Percentiles rank a stretch among this genome's conserved stretches.
phyloP scores from a whole-genome alignment of 2,329 filamentous ascomycete genomes.

The Capronia americana region DNA sequence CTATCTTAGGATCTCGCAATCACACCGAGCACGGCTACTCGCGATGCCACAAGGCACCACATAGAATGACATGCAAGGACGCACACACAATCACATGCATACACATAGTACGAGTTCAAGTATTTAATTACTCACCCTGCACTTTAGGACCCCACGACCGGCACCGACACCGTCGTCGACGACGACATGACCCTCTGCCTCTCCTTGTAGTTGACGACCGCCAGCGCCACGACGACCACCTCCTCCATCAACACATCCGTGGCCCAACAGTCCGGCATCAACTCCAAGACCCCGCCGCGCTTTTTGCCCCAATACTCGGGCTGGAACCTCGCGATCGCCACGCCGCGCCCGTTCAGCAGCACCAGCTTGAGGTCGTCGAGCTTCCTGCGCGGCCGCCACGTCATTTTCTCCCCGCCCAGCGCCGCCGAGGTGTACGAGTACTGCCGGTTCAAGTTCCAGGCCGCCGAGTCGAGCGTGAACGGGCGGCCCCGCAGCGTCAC shows the following conservation, averaged over 20 bases:
- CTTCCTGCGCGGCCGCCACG: conserved; percentile 15
- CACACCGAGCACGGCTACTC: neutral
- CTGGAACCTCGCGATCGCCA: conserved; percentile 21
- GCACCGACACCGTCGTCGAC: neutral
- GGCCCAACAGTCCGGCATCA: conserved; percentile 12
- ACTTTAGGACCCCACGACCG: too few species aligned
- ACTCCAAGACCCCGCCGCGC: conserved; percentile 16
- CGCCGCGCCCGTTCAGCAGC: conserved; percentile 11
- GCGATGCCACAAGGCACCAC: neutral
- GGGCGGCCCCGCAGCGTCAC: neutral
- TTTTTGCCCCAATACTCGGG: conserved; percentile 14
- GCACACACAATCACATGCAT: too few species aligned
- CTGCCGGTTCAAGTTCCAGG: neutral
- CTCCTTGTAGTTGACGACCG: conserved; percentile 12
- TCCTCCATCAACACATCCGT: conserved; percentile 5
- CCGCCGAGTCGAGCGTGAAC: conserved; percentile 5
- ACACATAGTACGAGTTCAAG: too few species aligned
- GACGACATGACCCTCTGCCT: neutral
- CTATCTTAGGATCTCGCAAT: neutral
- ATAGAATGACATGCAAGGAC: neutral
- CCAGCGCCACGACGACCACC: conserved; percentile 11
- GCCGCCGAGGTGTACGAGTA: conserved; percentile 17
- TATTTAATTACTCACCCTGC: neutral
- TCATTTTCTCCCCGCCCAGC: conserved; percentile 16
- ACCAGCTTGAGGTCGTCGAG: conserved; percentile 19